A percentile compares a stretch with the other conserved stretches of the same genome.
phyloP scores from a whole-genome alignment of 2,329 filamentous ascomycete species.

The Ampelomyces quisqualis region DNA sequence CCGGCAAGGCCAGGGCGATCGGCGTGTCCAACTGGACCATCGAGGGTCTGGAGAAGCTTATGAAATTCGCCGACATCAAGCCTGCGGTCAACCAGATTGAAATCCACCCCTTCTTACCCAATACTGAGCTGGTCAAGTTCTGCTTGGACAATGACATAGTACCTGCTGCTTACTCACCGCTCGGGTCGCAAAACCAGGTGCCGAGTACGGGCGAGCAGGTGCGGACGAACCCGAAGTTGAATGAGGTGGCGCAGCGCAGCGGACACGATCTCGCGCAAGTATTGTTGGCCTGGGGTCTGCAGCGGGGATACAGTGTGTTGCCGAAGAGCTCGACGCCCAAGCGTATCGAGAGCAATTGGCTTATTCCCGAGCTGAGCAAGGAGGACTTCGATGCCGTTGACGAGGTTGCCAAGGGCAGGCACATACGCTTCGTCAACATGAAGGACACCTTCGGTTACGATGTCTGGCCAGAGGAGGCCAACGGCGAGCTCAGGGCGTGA shows the following conservation, averaged over 20 bases:
- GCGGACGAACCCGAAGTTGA: conserved; percentile 66
- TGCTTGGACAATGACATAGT: conserved; percentile 61
- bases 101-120: conserved; percentile 72
- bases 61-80: conserved; percentile 63
- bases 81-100: conserved; percentile 73
- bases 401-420: conserved; percentile 64
- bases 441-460: conserved; percentile 77
- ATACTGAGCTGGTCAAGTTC: conserved; percentile 60
- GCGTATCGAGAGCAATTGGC: conserved; percentile 60
- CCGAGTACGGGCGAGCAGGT: conserved; percentile 68
- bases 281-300: conserved; percentile 78
- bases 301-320: conserved; percentile 60
- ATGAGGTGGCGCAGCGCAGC: conserved; percentile 69
- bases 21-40: conserved; percentile 74
- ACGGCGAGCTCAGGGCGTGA: conserved; percentile 31
- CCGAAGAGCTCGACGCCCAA: conserved; percentile 47
- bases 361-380: conserved; percentile 58
- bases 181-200: conserved; percentile 69
- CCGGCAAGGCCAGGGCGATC: conserved; percentile 65
- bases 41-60: conserved; percentile 67
- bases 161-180: conserved; percentile 65
- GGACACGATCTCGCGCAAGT: conserved; percentile 76
- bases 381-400: conserved; percentile 61
- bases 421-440: conserved; percentile 77
- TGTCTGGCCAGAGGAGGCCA: conserved; percentile 53